Evolutionary conservation across 495 filamentous ascomycete genomes (phyloP).

Genomic region (Evansstolkia leycettana): DNA sequence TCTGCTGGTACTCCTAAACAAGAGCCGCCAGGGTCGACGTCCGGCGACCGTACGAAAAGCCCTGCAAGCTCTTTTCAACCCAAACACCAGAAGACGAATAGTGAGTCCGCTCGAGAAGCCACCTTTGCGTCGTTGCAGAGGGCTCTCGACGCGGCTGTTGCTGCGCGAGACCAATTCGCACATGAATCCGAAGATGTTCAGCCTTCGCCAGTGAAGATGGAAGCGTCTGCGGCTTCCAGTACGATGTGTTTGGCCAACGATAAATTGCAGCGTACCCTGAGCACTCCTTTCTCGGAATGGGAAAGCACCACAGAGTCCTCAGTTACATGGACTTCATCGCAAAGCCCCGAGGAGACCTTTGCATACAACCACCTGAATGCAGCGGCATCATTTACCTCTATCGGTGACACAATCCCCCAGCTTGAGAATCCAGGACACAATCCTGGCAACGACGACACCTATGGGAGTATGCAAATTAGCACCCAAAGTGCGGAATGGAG

Average conservation of each 20-base stretch:
- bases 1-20: slow-evolving; percentile 20
- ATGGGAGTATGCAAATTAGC: slow-evolving; percentile 3
- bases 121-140: slow-evolving; percentile 34
- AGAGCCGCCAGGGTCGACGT: slow-evolving; percentile 7
- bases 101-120: slow-evolving; percentile 30
- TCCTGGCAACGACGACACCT: not conserved
- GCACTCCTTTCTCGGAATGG: slow-evolving; percentile 22
- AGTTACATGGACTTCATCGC: slow-evolving; percentile 21
- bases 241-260: slow-evolving; percentile 17
- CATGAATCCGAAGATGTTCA: slow-evolving; percentile 3
- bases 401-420: slow-evolving; percentile 11
- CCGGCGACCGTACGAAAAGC: slow-evolving; percentile 14
- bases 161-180: slow-evolving; percentile 25
- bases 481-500: slow-evolving; percentile 5
- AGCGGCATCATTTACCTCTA: slow-evolving; percentile 6
- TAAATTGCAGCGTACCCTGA: slow-evolving; percentile 2
- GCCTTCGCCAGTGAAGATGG: slow-evolving; percentile 2
- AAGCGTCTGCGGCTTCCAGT: slow-evolving; percentile 21
- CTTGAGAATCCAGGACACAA: slow-evolving; percentile 5
- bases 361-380: slow-evolving; percentile 10
- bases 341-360: slow-evolving; percentile 18
- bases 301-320: slow-evolving; percentile 15
- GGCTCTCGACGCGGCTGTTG: slow-evolving; percentile 32
- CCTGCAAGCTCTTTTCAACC: slow-evolving; percentile 9
- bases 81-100: slow-evolving; percentile 30